Percentiles rank a stretch among this genome's conserved stretches.
These are phyloP conservation scores for Apiospora saccharicola DNA, from an alignment of 2,329 filamentous ascomycete species.

Conservation along the genomic window DNA sequence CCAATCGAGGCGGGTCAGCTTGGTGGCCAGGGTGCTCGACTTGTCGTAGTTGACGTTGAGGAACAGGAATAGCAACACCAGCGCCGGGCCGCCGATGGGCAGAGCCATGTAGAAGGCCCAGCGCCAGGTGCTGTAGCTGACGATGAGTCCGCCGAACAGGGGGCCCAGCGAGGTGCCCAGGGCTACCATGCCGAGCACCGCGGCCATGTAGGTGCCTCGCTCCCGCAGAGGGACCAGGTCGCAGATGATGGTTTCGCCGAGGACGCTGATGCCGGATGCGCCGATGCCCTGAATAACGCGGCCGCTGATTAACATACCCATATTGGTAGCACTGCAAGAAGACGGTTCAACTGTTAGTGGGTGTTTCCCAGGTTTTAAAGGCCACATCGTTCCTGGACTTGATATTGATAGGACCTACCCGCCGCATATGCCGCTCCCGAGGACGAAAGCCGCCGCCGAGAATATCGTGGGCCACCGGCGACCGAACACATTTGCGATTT, in stretches of 20 bases:
- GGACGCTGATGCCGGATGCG: conserved; percentile 24
- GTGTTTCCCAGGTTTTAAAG: accelerated
- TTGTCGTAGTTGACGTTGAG: not conserved
- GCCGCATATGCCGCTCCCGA: conserved; percentile 2
- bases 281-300: conserved; percentile 49
- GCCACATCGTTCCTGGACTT: not conserved
- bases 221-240: conserved; percentile 48
- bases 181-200: conserved; percentile 45
- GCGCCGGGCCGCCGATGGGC: conserved; percentile 49
- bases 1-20: conserved; percentile 1
- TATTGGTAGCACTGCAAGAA: not conserved
- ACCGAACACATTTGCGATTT: conserved; percentile 37
- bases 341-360: not conserved
- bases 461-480: not conserved
- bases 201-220: conserved; percentile 43
- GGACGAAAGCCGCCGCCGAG: not conserved
- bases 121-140: conserved; percentile 59
- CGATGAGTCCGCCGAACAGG: conserved; percentile 61
- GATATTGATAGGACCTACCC: not conserved
- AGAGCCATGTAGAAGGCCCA: conserved; percentile 74
- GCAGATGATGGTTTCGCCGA: conserved; percentile 32
- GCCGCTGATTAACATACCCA: conserved; percentile 47
- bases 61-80: not conserved
- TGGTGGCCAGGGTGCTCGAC: conserved; percentile 22
- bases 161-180: conserved; percentile 62